Conservation (phyloP, 345 rosid genomes). For the Raphanus sativus region DNA sequence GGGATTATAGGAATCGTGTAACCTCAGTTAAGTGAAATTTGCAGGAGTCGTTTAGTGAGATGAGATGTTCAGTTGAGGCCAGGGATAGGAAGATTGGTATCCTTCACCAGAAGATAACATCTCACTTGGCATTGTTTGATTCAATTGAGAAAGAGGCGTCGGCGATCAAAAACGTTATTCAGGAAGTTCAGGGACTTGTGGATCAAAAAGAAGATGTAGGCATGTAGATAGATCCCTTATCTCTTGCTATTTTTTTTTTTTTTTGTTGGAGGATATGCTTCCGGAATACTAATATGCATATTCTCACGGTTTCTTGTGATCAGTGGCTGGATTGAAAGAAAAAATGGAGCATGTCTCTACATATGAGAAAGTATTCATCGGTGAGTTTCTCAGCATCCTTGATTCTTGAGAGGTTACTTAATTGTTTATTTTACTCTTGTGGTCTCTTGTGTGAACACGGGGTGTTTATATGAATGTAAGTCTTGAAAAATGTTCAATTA, state of each 20-base stretch:
- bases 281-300: neutral
- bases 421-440: neutral
- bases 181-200: constrained; percentile 54
- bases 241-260: constrained; percentile 3
- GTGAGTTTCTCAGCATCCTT: constrained; percentile 41
- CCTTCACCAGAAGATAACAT: constrained; percentile 55
- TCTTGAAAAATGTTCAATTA: neutral
- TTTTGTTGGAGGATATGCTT: neutral
- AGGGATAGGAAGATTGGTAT: constrained; percentile 52
- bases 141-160: constrained; percentile 78
- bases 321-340: constrained; percentile 67
- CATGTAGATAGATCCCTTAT: constrained; percentile 47
- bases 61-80: constrained; percentile 60
- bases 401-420: constrained; percentile 12
- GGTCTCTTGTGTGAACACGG: neutral
- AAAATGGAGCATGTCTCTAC: constrained; percentile 61
- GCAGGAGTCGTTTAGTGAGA: constrained; percentile 73
- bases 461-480: neutral
- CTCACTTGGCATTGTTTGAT: constrained; percentile 71
- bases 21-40: constrained; percentile 14
- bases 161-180: constrained; percentile 56
- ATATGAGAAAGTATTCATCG: constrained; percentile 52
- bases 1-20: neutral
- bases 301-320: constrained; percentile 16
- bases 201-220: constrained; percentile 78